Evolutionary conservation across 78 protist genomes (phyloP), one percentile per base, ranked within the genome.

Genomic region (Acrasis kona): DNA sequence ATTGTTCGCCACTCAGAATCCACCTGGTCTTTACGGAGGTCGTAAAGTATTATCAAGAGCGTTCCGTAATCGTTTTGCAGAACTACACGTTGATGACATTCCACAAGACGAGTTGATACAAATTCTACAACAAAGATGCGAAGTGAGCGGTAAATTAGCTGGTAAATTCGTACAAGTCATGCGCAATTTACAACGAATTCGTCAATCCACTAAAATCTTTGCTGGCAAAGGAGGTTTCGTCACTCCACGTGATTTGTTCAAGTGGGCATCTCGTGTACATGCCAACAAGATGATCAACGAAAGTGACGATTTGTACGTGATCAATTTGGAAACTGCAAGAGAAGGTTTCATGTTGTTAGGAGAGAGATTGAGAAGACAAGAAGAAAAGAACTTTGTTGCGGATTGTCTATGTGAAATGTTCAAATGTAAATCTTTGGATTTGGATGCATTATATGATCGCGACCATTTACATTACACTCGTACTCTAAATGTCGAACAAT

Each of bases 1-100:
- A 89, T 88, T 98, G 39, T 98, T 98, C 58, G 99, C 99, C 1
- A 98, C 99, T 3, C 99, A 98, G 81, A 98, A 98, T 84, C 99
- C 99, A 2, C 90, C 99, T 1, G 99, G 99, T 1, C 65, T 85
- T 28, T 98, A 98, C 86, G 99, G 99, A 19, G 99, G 99, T 10
- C 83, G 99, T 4, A 98, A 97, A 81, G 80, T 67, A 6, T 89
- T 96, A 19, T 94, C 97, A 31, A 81, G 97, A 9, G 99, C 98
- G 12, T 94, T 95, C 73, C 83, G 97, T 41, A 93, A 92, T 65
- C 92, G 99, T 2, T 96, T 96, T 70, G 72, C 95, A n/a, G 98
- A 95, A 76, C 19, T 96, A n/a, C 97, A 87, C 68, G 84, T 93
- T 34, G 98, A 91, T 35, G 97, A 93, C 30, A 90, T 95, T 31